Evolutionary conservation across 768 basidiomycete genomes (phyloP).

Genomic region (Lentinula sp.): DNA sequence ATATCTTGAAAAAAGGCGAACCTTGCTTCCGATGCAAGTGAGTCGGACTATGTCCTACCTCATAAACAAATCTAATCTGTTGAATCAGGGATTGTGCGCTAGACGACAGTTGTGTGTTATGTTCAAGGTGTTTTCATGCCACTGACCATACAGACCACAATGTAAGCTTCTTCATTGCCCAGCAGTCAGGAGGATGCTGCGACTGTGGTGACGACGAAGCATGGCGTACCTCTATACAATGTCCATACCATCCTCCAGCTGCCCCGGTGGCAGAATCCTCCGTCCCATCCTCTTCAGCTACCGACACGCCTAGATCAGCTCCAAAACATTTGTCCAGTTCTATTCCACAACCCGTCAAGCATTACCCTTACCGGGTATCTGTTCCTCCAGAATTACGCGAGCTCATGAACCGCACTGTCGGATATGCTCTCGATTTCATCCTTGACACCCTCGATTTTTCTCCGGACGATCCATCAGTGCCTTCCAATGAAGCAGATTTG

Average conservation of each 20-base stretch:
- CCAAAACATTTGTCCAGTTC: slow-evolving; percentile 40
- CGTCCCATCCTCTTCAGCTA: slow-evolving; percentile 8
- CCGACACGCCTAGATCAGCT: slow-evolving; percentile 35
- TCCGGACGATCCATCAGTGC: slow-evolving; percentile 71
- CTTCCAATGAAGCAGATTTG: slow-evolving; percentile 60
- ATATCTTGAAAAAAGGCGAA: slow-evolving; percentile 88
- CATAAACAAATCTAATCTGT: not conserved
- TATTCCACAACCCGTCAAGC: slow-evolving; percentile 48
- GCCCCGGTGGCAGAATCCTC: slow-evolving; percentile 17
- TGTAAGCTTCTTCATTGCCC: slow-evolving; percentile 88
- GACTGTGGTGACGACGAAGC: slow-evolving; percentile 92
- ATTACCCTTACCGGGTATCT: slow-evolving; percentile 50
- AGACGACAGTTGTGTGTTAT: slow-evolving; percentile 88
- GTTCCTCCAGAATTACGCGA: slow-evolving; percentile 65
- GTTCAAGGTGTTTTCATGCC: slow-evolving; percentile 83
- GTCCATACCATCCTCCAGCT: slow-evolving; percentile 71
- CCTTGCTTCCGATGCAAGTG: slow-evolving; percentile 93
- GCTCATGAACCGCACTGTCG: slow-evolving; percentile 69
- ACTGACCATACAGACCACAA: slow-evolving; percentile 87
- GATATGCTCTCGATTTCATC: slow-evolving; percentile 75
- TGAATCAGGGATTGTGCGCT: slow-evolving; percentile 77
- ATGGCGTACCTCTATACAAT: slow-evolving; percentile 65
- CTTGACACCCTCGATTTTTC: slow-evolving; percentile 80
- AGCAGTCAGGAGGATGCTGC: slow-evolving; percentile 90
- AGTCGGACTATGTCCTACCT: slow-evolving; percentile 21